Percentiles rank a stretch among this genome's conserved stretches.
Conservation (phyloP, 441 rosid genomes). For the Sinapis alba region DNA sequence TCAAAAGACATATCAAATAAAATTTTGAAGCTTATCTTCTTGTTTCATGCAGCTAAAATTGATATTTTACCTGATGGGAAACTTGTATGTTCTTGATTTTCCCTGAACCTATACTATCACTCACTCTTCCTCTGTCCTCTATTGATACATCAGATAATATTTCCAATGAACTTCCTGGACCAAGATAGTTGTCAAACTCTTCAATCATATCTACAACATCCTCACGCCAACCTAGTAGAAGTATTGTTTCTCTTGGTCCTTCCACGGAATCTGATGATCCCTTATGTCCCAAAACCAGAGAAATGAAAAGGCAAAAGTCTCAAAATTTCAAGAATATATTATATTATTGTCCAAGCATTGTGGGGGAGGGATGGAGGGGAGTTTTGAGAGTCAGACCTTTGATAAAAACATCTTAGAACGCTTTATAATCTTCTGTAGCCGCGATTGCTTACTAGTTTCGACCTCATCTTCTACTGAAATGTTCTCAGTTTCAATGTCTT, state of each 20-base stretch:
- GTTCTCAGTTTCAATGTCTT: conserved; percentile 46
- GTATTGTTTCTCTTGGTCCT: conserved; percentile 86
- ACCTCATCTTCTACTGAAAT: conserved; percentile 37
- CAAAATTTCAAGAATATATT: too few species aligned
- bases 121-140: conserved; percentile 63
- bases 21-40: conserved; percentile 8
- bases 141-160: conserved; percentile 85
- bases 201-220: conserved; percentile 84
- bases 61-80: conserved; percentile 62
- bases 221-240: conserved; percentile 95
- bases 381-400: conserved; percentile 56
- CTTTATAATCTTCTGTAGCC: conserved; percentile 54
- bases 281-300: conserved; percentile 43
- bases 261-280: conserved; percentile 67
- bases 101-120: conserved; percentile 42
- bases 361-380: background rate
- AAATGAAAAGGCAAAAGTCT: conserved; percentile 13
- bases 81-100: conserved; percentile 64
- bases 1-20: conserved; percentile 14
- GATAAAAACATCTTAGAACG: conserved; percentile 62
- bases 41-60: conserved; percentile 19
- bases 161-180: conserved; percentile 93
- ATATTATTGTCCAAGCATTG: background rate
- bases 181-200: conserved; percentile 95
- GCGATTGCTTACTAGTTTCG: conserved; percentile 42